Percentiles rank a stretch among this genome's conserved stretches.
phyloP scores from a whole-genome alignment of 257 asterid species.

The Solanum corneliomulleri region DNA sequence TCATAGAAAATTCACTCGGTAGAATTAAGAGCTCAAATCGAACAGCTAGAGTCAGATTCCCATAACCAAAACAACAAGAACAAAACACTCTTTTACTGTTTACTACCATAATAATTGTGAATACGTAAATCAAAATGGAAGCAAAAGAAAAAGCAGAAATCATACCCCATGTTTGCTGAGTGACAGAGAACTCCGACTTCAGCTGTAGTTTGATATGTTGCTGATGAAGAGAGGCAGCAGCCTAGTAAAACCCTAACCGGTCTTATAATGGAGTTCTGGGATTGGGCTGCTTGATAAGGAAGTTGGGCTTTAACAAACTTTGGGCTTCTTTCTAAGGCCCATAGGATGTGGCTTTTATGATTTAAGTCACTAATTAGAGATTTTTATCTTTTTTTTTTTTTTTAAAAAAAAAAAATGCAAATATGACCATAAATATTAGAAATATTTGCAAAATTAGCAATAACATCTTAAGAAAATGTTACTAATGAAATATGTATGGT shows the following conservation, averaged over 20 bases:
- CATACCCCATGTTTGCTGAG: conserved; percentile 52
- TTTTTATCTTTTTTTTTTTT: too few relatives aligned
- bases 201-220: conserved; percentile 4
- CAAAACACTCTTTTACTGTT: background rate
- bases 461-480: too few relatives aligned
- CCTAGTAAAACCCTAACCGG: conserved; percentile 10
- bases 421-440: too few relatives aligned
- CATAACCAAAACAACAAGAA: background rate
- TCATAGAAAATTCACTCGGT: background rate
- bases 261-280: background rate
- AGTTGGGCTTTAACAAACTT: background rate
- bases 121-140: background rate
- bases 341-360: background rate
- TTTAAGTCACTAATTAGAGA: too few relatives aligned
- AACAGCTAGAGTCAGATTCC: background rate
- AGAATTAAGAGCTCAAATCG: background rate
- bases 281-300: background rate
- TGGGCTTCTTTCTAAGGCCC: background rate
- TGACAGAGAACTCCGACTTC: conserved; percentile 1
- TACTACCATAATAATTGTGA: background rate
- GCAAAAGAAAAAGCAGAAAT: too few relatives aligned
- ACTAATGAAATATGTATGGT: background rate
- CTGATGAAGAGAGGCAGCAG: background rate
- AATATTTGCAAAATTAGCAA: too few relatives aligned
- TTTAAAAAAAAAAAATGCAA: too few relatives aligned